Conservation (phyloP, 306 rosid species). For the Acacia acuminata region DNA sequence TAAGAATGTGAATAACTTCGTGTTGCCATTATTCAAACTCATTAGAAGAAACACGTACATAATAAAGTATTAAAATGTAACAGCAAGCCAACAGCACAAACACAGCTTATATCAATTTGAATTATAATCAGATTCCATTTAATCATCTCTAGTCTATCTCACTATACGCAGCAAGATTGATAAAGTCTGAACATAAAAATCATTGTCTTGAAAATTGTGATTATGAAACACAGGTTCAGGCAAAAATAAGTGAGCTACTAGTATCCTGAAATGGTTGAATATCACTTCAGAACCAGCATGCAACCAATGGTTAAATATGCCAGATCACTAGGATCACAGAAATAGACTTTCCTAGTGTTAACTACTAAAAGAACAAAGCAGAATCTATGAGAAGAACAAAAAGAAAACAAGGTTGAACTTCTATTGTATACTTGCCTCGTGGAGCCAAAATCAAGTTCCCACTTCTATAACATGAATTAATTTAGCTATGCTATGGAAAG, state of each 20-base stretch:
- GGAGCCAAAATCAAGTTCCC: slow-evolving; percentile 12
- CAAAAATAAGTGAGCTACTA: neutral
- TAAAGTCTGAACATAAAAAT: neutral
- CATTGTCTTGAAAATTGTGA: neutral
- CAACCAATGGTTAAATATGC: slow-evolving; percentile 14
- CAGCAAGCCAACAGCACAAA: slow-evolving; percentile 6
- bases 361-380: slow-evolving; percentile 3
- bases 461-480: slow-evolving; percentile 14
- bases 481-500: slow-evolving; percentile 4
- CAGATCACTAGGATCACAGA: slow-evolving; percentile 20
- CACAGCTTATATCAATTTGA: slow-evolving; percentile 4
- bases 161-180: neutral
- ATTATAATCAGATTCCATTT: slow-evolving; percentile 4
- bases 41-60: neutral
- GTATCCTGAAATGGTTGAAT: slow-evolving; percentile 15
- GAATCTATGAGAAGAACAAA: neutral
- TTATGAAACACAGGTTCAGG: neutral
- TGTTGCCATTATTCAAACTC: neutral
- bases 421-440: neutral
- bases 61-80: neutral
- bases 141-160: neutral
- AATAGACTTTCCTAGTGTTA: neutral
- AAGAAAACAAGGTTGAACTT: slow-evolving; percentile 14
- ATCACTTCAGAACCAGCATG: slow-evolving; percentile 29
- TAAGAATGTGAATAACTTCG: slow-evolving; percentile 24